Base-by-base conservation (phyloP, 768 basidiomycete species). In the Mrakia blollopis region DNA sequence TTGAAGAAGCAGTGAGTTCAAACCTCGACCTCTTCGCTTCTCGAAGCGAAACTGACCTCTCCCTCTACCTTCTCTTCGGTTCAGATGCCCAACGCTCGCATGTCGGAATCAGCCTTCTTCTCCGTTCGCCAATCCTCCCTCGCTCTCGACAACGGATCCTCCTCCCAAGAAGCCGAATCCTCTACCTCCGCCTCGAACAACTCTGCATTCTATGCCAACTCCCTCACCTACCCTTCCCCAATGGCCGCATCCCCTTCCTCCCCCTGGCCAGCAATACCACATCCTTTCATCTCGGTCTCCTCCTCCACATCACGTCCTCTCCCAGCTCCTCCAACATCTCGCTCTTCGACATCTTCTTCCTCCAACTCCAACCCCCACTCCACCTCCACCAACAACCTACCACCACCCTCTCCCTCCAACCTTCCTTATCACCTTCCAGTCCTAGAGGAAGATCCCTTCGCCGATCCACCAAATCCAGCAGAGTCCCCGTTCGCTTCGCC, bases 381-480 rank as follows among this genome's bases (percentile, higher is more conserved):
- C 18, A 25, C 35, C 23, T 65, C 35, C 63, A 30, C 2, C 47
- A 50, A 50, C 14, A 50, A 50, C 47, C 47, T 50, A 2, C 47
- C 47, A 18, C 63, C 63, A 30, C 32, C 32, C 5, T 65, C 63
- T 30, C 63, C 63, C 8, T n/a, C 30, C 8, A 13, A 35, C 2
- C 65, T 41, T 18, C 37, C 23, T 2, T 39, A 35, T 7, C 18
- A 25, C 10, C 65, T 39, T 10, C 35, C 65, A 0, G 6, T 39
- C 18, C 39, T 39, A 13, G 37, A 21, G 23, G 35, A 68, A 11
- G 65, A 68, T 39, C 65, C 65, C 0, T 68, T 68, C 65, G 65
- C 65, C 21, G 65, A 68, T n/a, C 65, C 65, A 16, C 65, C 65
- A 68, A 37, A 68, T 44, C 65, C 65, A 44, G 65, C 65, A 21